Percentiles rank a stretch among this genome's conserved stretches.
Conservation (phyloP, 495 filamentous ascomycete genomes). For the Monascus purpureus region DNA sequence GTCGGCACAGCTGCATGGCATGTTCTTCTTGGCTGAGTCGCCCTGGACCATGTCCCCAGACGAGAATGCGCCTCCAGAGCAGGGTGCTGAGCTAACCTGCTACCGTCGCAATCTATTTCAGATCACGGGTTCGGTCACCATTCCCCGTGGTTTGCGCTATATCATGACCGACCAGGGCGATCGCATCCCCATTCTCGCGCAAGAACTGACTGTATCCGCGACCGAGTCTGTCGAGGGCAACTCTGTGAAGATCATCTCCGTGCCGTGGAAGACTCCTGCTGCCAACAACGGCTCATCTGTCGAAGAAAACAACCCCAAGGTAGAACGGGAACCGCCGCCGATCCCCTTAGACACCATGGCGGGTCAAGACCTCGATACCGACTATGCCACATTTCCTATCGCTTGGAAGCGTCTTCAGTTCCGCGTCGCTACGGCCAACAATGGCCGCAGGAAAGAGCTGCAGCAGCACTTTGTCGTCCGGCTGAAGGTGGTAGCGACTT, state of each 20-base stretch:
- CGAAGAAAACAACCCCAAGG: conserved; percentile 37
- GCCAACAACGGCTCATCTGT: conserved; percentile 43
- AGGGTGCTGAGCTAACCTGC: conserved; percentile 68
- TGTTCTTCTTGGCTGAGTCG: conserved; percentile 89
- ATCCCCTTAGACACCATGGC: conserved; percentile 61
- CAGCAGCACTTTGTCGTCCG: conserved; percentile 72
- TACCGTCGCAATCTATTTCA: conserved; percentile 87
- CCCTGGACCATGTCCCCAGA: conserved; percentile 53
- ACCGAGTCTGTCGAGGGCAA: conserved; percentile 87
- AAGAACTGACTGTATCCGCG: conserved; percentile 69
- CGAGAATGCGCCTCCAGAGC: conserved; percentile 45
- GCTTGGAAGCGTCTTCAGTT: conserved; percentile 89
- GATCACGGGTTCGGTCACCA: conserved; percentile 67
- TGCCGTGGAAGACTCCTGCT: conserved; percentile 82
- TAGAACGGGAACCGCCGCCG: conserved; percentile 50
- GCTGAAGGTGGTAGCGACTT: conserved; percentile 56
- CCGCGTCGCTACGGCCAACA: conserved; percentile 78
- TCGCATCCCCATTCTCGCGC: conserved; percentile 55
- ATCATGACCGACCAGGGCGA: conserved; percentile 69
- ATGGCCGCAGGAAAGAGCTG: conserved; percentile 63
- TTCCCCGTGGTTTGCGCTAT: conserved; percentile 57
- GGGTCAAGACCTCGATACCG: conserved; percentile 63
- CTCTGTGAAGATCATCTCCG: conserved; percentile 76
- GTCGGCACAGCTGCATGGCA: conserved; percentile 77
- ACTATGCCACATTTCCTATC: conserved; percentile 69